Evolutionary conservation across 73 alveolate genomes (phyloP).

Genomic region (Paramecium pentaurelia): DNA sequence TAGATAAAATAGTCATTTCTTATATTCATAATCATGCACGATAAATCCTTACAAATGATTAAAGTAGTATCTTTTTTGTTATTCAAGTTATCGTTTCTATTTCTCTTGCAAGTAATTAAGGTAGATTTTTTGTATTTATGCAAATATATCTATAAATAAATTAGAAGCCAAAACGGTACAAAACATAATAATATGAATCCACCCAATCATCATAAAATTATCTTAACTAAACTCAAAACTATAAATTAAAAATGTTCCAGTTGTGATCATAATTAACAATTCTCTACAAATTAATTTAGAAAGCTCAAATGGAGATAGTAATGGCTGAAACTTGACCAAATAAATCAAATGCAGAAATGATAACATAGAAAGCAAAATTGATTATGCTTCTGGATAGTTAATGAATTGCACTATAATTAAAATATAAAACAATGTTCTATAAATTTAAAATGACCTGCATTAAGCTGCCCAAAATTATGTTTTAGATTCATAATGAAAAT

Average conservation of each 20-base stretch:
- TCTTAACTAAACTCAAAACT: not conserved
- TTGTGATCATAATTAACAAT: not conserved
- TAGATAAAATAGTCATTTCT: too few species aligned
- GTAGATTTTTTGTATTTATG: not conserved
- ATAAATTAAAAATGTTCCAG: not conserved
- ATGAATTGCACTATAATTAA: not conserved
- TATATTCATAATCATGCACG: too few species aligned
- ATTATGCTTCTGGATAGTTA: not conserved
- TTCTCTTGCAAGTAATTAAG: not conserved
- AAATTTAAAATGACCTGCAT: not conserved
- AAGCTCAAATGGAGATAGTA: not conserved
- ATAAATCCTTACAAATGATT: too few species aligned
- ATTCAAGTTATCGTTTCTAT: too few species aligned
- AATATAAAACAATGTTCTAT: not conserved
- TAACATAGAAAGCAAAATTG: not conserved
- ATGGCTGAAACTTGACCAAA: not conserved
- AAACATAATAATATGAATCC: not conserved
- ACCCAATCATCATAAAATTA: not conserved
- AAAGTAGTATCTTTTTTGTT: too few species aligned
- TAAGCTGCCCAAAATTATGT: not conserved
- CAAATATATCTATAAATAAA: not conserved
- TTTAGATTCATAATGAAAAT: not conserved
- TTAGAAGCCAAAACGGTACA: not conserved
- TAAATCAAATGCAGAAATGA: not conserved
- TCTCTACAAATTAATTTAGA: not conserved